Evolutionary conservation across 345 rosid species (phyloP).

Genomic region (Isatis tinctoria): DNA sequence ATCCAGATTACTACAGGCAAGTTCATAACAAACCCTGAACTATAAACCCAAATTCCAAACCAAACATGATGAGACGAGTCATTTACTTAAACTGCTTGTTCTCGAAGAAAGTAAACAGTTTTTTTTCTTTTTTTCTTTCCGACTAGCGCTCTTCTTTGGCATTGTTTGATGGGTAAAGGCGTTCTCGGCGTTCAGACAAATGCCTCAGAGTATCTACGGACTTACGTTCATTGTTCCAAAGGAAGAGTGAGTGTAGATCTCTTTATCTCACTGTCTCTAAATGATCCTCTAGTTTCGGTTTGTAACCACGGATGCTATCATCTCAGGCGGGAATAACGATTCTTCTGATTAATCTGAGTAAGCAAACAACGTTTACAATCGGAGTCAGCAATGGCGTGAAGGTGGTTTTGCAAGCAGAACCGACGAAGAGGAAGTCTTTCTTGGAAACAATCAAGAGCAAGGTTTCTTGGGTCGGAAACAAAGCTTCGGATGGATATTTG

Average conservation of each 20-base stretch:
- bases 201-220: conserved; percentile 56
- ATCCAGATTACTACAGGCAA: too few relatives aligned
- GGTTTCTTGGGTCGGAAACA: conserved; percentile 60
- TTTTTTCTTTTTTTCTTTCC: not conserved
- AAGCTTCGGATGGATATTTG: conserved; percentile 39
- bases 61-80: too few relatives aligned
- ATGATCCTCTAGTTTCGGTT: not conserved
- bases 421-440: conserved; percentile 31
- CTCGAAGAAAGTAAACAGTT: conserved; percentile 1
- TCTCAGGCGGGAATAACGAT: conserved; percentile 76
- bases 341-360: conserved; percentile 77
- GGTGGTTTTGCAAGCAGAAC: conserved; percentile 22
- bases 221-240: conserved; percentile 86
- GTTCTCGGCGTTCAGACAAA: conserved; percentile 55
- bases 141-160: conserved; percentile 90
- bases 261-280: conserved; percentile 28
- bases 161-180: conserved; percentile 87
- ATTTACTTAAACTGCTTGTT: too few relatives aligned
- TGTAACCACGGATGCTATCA: conserved; percentile 23
- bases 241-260: conserved; percentile 63
- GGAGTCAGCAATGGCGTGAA: conserved; percentile 44
- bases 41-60: too few relatives aligned
- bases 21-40: too few relatives aligned
- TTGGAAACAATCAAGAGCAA: conserved; percentile 46
- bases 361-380: conserved; percentile 51